A percentile compares a stretch with the other conserved stretches of the same genome.
These are phyloP conservation scores for Aspergillus quadrilineatus DNA, from an alignment of 2,329 filamentous ascomycete genomes.

Conservation along the genomic window DNA sequence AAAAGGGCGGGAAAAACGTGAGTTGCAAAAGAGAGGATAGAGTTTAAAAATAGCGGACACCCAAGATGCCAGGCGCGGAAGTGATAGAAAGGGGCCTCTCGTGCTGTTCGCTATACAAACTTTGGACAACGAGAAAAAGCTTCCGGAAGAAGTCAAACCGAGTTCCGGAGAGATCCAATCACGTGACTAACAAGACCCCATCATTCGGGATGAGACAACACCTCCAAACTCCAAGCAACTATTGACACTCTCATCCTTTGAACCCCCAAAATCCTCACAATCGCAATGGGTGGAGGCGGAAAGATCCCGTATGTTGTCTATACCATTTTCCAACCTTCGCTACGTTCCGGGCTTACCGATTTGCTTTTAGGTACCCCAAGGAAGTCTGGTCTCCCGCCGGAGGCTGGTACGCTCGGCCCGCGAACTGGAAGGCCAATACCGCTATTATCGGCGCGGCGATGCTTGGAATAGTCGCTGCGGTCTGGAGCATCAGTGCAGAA, in stretches of 20 bases:
- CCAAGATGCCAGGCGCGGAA: constrained; percentile 15
- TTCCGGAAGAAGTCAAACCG: background rate
- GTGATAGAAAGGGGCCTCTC: constrained; percentile 11
- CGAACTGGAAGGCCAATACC: constrained; percentile 95
- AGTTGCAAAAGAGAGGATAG: constrained; percentile 4
- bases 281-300: constrained; percentile 71
- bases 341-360: constrained; percentile 24
- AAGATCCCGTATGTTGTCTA: constrained; percentile 65
- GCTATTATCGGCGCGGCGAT: constrained; percentile 69
- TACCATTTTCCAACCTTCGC: constrained; percentile 23
- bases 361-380: constrained; percentile 75
- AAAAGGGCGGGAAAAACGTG: constrained; percentile 6
- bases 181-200: constrained; percentile 31
- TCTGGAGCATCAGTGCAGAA: constrained; percentile 72
- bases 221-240: constrained; percentile 20
- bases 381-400: constrained; percentile 98
- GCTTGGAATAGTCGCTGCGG: constrained; percentile 65
- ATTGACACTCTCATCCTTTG: constrained; percentile 23
- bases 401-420: constrained; percentile 94
- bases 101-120: constrained; percentile 20
- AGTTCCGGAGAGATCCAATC: constrained; percentile 9
- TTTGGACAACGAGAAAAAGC: constrained; percentile 10
- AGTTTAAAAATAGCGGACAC: constrained; percentile 14
- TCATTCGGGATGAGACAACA: constrained; percentile 30
- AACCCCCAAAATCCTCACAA: constrained; percentile 24